A percentile compares a stretch with the other conserved stretches of the same genome.
Conservation (phyloP, 2,329 filamentous ascomycete genomes). For the Aureobasidium pullulans region DNA sequence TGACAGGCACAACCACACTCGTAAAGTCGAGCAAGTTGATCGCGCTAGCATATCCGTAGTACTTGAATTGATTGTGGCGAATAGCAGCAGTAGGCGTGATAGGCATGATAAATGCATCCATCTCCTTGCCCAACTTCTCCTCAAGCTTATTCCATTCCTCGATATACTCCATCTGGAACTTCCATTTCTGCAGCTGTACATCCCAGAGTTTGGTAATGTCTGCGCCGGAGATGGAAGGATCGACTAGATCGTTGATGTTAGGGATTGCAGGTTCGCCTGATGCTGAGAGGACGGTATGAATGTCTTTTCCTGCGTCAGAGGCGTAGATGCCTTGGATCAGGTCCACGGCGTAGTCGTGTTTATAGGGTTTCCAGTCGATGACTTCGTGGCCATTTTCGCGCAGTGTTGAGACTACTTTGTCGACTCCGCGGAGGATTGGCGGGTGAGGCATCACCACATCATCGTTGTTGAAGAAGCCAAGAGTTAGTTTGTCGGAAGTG, state of each 20-base stretch:
- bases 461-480: conserved; percentile 29
- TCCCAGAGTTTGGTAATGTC: conserved; percentile 3
- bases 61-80: conserved; percentile 24
- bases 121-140: conserved; percentile 25
- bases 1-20: conserved; percentile 29
- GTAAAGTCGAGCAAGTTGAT: conserved; percentile 15
- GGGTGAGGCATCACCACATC: conserved; percentile 30
- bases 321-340: conserved; percentile 47
- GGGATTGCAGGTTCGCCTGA: conserved; percentile 30
- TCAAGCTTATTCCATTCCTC: conserved; percentile 31
- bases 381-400: conserved; percentile 17
- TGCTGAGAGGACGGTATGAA: conserved; percentile 41
- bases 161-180: conserved; percentile 11
- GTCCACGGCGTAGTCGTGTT: conserved; percentile 44
- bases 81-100: conserved; percentile 32
- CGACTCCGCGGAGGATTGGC: conserved; percentile 29
- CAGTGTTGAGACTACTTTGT: conserved; percentile 17
- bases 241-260: conserved; percentile 27
- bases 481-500: conserved; percentile 21
- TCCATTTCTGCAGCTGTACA: not conserved
- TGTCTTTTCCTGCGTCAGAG: conserved; percentile 52
- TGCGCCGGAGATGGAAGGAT: not conserved
- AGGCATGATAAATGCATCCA: conserved; percentile 32
- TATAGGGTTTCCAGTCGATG: conserved; percentile 43
- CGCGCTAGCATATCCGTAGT: conserved; percentile 21